Evolutionary conservation across 352 stramenopile genomes (phyloP).

Genomic region (Pythium aquatile): DNA sequence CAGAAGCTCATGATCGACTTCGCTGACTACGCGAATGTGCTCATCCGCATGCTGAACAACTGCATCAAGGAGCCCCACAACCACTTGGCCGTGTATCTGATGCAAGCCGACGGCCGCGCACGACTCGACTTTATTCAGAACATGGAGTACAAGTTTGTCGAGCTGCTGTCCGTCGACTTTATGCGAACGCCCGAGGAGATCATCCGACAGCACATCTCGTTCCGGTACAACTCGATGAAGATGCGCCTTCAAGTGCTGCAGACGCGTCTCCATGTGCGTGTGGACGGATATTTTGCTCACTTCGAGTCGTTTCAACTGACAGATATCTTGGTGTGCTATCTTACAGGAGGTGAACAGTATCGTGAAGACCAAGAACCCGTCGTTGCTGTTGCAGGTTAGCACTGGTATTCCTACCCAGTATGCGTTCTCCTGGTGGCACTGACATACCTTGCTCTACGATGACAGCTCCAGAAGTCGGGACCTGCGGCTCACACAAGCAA

Average conservation of each 20-base stretch:
- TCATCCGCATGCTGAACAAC: slow-evolving; percentile 95
- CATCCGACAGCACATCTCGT: slow-evolving; percentile 92
- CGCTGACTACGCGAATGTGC: slow-evolving; percentile 91
- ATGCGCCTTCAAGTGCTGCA: slow-evolving; percentile 89
- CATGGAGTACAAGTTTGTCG: slow-evolving; percentile 97
- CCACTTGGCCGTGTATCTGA: slow-evolving; percentile 92
- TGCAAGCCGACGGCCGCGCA: slow-evolving; percentile 89
- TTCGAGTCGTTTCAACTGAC: background rate
- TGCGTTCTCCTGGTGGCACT: background rate
- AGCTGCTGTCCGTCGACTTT: slow-evolving; percentile 92
- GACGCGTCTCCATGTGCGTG: slow-evolving; percentile 79
- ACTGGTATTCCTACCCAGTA: slow-evolving; percentile 8
- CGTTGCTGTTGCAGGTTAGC: slow-evolving; percentile 87
- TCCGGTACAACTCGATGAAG: slow-evolving; percentile 95
- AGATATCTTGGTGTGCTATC: background rate
- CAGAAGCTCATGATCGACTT: slow-evolving; percentile 97
- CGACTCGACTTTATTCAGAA: slow-evolving; percentile 95
- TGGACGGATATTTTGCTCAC: too few relatives aligned
- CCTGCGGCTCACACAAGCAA: slow-evolving; percentile 37
- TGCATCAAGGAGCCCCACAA: slow-evolving; percentile 95
- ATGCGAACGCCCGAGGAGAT: slow-evolving; percentile 86
- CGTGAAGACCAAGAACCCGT: slow-evolving; percentile 95
- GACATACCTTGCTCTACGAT: background rate
- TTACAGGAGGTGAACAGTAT: slow-evolving; percentile 91
- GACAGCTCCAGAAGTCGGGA: slow-evolving; percentile 64